Evolutionary conservation across 1,284 basidiomycete species (phyloP).

Genomic region (Ceratobasidium sp.): DNA sequence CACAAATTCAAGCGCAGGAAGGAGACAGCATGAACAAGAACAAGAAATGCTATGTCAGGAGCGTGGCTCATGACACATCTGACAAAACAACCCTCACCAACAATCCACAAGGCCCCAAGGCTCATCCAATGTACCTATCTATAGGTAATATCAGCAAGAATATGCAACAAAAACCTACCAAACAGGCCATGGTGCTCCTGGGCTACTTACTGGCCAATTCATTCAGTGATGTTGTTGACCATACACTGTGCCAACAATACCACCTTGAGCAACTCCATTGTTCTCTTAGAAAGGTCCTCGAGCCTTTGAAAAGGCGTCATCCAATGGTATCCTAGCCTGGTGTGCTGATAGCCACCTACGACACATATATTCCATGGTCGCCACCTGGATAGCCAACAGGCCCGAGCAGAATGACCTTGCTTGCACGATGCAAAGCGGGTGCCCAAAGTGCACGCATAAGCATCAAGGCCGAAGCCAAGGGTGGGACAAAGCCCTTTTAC

Average conservation of each 20-base stretch:
- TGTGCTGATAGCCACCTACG: conserved; percentile 25
- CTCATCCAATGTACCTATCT: conserved; percentile 40
- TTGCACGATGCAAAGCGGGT: background rate
- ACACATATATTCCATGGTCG: conserved; percentile 26
- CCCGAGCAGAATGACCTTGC: conserved; percentile 20
- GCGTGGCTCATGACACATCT: too few species aligned
- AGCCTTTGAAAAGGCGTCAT: conserved; percentile 2
- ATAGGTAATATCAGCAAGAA: conserved; percentile 42
- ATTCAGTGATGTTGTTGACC: background rate
- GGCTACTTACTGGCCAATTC: background rate
- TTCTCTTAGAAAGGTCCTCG: conserved; percentile 39
- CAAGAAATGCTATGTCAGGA: too few species aligned
- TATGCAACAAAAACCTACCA: too few species aligned
- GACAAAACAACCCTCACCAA: conserved; percentile 39
- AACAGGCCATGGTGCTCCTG: background rate
- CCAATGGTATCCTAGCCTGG: conserved; percentile 3
- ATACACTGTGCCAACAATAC: background rate
- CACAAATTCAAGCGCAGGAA: too few species aligned
- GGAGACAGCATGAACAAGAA: too few species aligned
- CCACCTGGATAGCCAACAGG: conserved; percentile 16
- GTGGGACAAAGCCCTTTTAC: background rate
- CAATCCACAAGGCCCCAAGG: conserved; percentile 24
- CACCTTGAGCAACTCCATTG: background rate
- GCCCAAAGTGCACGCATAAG: conserved; percentile 6
- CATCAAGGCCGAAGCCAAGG: background rate